phyloP scores from a whole-genome alignment of 768 basidiomycete species.

The Boletus tomentosulus region DNA sequence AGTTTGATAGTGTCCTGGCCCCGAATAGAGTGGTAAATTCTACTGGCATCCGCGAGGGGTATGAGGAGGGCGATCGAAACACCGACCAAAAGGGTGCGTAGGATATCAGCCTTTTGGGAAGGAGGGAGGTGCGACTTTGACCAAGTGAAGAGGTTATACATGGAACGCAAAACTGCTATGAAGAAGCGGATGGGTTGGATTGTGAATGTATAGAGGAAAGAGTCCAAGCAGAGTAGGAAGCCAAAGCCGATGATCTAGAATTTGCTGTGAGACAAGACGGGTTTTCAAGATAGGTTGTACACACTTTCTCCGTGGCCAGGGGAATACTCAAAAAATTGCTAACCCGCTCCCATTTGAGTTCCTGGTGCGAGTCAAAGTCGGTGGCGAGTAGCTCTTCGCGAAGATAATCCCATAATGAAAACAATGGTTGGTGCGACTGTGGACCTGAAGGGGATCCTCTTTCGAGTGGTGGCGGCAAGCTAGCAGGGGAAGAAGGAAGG shows the following conservation, averaged over 20 bases:
- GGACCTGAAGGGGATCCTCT: constrained; percentile 12
- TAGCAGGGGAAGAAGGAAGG: constrained; percentile 39
- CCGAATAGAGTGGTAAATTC: constrained; percentile 96
- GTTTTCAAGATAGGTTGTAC: constrained; percentile 4
- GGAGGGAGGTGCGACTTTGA: constrained; percentile 63
- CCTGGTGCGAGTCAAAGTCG: constrained; percentile 93
- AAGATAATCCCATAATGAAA: constrained; percentile 91
- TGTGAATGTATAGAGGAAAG: constrained; percentile 97
- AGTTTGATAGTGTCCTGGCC: constrained; percentile 98
- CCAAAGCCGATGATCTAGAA: constrained; percentile 86
- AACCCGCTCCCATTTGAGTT: constrained; percentile 93
- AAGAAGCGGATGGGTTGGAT: constrained; percentile 88
- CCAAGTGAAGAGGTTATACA: constrained; percentile 46
- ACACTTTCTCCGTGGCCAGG: constrained; percentile 89
- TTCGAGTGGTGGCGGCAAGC: constrained; percentile 22
- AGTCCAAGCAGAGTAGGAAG: constrained; percentile 89
- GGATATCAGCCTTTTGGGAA: constrained; percentile 88
- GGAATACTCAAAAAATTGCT: constrained; percentile 95
- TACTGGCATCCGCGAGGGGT: constrained; percentile 89
- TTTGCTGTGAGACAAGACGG: constrained; percentile 2
- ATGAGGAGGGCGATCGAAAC: constrained; percentile 70
- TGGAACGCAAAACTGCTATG: constrained; percentile 57
- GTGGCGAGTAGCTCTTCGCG: constrained; percentile 84
- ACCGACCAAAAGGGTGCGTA: constrained; percentile 74
- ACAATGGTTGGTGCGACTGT: constrained; percentile 42